Percentiles rank a stretch among this genome's conserved stretches.
Conservation (phyloP, 305 asterid genomes). For the Fraxinus dipetala region DNA sequence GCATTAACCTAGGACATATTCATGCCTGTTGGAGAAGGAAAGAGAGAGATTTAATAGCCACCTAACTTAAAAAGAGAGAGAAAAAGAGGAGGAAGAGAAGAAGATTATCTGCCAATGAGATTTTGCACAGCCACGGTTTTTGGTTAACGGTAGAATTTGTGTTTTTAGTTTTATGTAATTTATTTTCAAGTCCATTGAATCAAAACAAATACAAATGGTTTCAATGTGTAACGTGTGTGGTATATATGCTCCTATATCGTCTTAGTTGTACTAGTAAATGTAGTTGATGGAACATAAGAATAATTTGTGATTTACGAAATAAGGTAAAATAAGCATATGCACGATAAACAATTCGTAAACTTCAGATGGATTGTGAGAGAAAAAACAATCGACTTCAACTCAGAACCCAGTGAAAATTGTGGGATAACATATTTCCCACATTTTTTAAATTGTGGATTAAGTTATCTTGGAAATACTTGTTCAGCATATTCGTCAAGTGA, state of each 20-base stretch:
- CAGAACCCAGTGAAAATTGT: neutral
- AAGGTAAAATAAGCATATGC: neutral
- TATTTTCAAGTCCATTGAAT: conserved; percentile 4
- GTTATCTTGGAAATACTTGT: neutral
- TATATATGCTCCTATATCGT: neutral
- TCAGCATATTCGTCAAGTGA: neutral
- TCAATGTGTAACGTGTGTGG: neutral
- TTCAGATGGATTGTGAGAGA: neutral
- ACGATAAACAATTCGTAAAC: neutral
- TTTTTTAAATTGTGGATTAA: neutral
- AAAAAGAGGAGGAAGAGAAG: no score
- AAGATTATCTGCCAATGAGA: neutral
- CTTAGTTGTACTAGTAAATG: neutral
- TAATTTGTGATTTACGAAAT: neutral
- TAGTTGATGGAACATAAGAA: neutral
- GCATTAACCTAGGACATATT: neutral
- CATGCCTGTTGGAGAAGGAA: neutral
- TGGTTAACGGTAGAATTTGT: conserved; percentile 8
- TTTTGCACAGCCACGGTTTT: neutral
- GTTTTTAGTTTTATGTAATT: conserved; percentile 2
- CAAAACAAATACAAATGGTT: neutral
- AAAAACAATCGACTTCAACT: neutral
- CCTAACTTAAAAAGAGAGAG: neutral
- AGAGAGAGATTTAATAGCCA: neutral
- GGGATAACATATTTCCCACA: neutral